Conservation (phyloP, 2,329 filamentous ascomycete species). For the Fusarium sp. region DNA sequence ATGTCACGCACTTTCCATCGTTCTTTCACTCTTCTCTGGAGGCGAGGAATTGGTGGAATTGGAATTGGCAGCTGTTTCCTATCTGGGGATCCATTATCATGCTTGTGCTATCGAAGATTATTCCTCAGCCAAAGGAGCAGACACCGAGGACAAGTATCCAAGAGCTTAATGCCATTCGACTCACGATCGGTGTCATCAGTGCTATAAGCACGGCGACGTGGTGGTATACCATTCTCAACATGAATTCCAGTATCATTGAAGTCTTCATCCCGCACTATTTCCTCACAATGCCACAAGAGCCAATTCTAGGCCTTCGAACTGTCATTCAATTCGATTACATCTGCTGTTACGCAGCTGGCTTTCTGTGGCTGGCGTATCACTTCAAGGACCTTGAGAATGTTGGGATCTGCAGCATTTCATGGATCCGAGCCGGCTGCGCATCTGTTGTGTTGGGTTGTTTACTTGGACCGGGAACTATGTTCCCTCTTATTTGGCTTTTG, state of each 20-base stretch:
- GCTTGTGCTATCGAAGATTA: slow-evolving; percentile 14
- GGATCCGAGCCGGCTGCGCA: not conserved
- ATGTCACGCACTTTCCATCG: slow-evolving; percentile 24
- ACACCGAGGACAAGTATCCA: rapidly evolving
- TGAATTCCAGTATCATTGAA: slow-evolving; percentile 2
- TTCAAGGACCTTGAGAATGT: slow-evolving; percentile 35
- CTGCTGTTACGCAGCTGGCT: slow-evolving; percentile 19
- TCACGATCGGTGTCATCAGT: not conserved
- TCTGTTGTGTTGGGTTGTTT: not conserved
- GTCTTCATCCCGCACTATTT: slow-evolving; percentile 40
- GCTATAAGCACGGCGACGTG: slow-evolving; percentile 9
- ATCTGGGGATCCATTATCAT: slow-evolving; percentile 35
- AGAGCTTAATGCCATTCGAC: not conserved
- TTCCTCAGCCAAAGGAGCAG: not conserved
- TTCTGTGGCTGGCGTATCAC: slow-evolving; percentile 38
- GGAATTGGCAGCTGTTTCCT: slow-evolving; percentile 44
- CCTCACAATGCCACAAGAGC: slow-evolving; percentile 13
- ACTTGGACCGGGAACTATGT: slow-evolving; percentile 23
- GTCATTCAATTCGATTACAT: slow-evolving; percentile 44
- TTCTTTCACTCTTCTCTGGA: slow-evolving; percentile 36
- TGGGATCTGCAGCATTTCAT: slow-evolving; percentile 20
- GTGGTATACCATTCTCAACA: slow-evolving; percentile 30
- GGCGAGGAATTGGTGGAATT: slow-evolving; percentile 42
- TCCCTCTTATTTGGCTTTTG: slow-evolving; percentile 30
- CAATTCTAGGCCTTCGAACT: slow-evolving; percentile 20